These are phyloP conservation scores for Bipolaris oryzae DNA, from an alignment of 2,329 filamentous ascomycete genomes.

Conservation along the genomic window DNA sequence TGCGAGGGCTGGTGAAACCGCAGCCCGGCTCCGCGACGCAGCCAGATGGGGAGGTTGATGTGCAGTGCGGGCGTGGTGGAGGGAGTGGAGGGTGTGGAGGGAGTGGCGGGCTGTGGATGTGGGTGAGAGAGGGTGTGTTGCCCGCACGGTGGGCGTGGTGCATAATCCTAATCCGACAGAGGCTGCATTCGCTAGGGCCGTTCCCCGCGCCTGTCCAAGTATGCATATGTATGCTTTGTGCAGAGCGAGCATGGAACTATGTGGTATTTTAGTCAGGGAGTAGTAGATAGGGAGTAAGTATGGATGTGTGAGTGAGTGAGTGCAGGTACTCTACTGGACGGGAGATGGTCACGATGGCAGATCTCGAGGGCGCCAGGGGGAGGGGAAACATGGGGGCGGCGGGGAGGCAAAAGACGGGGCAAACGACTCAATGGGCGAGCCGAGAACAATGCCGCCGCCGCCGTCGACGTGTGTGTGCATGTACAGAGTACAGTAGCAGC, in stretches of 20 bases:
- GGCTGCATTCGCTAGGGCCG: slow-evolving; percentile 16
- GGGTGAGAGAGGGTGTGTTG: slow-evolving; percentile 24
- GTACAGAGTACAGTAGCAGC: too few relatives aligned
- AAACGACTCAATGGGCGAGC: background rate
- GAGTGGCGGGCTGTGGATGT: background rate
- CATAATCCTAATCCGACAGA: slow-evolving; percentile 7
- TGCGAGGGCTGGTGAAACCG: slow-evolving; percentile 18
- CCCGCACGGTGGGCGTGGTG: slow-evolving; percentile 18
- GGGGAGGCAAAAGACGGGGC: slow-evolving; percentile 4
- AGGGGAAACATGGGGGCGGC: background rate
- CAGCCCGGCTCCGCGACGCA: slow-evolving; percentile 32
- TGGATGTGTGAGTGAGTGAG: too few relatives aligned
- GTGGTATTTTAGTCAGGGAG: slow-evolving; percentile 1
- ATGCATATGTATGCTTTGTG: background rate
- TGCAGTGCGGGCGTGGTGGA: background rate
- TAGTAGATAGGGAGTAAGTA: background rate
- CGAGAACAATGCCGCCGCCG: too few relatives aligned
- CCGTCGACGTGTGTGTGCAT: too few relatives aligned
- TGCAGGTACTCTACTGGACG: too few relatives aligned
- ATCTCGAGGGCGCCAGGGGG: too few relatives aligned
- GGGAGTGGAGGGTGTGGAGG: background rate
- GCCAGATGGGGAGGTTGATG: slow-evolving; percentile 9
- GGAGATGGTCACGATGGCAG: slow-evolving; percentile 14
- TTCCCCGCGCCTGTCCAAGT: slow-evolving; percentile 1
- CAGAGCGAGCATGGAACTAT: background rate